phyloP scores from a whole-genome alignment of 768 basidiomycete genomes.

The Tubosaeta sp. region DNA sequence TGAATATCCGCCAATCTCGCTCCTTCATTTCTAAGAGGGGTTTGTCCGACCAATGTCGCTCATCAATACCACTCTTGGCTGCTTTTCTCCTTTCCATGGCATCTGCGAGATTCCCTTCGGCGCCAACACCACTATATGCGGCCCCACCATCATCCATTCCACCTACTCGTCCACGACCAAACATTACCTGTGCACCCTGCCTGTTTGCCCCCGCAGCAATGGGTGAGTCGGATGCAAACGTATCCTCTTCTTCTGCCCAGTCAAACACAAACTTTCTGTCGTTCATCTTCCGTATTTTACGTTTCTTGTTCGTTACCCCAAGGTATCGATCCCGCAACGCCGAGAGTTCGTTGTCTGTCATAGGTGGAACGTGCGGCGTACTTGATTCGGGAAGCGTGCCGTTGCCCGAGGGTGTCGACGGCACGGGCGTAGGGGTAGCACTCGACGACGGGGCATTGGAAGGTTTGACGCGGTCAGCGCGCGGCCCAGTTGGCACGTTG shows the following conservation, averaged over 20 bases:
- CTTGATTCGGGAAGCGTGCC: slow-evolving; percentile 35
- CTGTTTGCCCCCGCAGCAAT: slow-evolving; percentile 64
- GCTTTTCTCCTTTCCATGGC: slow-evolving; percentile 79
- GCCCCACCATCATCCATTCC: slow-evolving; percentile 80
- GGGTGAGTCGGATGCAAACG: slow-evolving; percentile 75
- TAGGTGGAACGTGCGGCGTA: slow-evolving; percentile 50
- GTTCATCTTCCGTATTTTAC: slow-evolving; percentile 90
- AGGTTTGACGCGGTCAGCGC: slow-evolving; percentile 61
- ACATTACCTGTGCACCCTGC: slow-evolving; percentile 85
- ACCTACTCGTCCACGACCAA: slow-evolving; percentile 77
- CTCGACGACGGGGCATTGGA: slow-evolving; percentile 31
- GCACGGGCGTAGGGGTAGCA: slow-evolving; percentile 48
- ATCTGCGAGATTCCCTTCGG: slow-evolving; percentile 65
- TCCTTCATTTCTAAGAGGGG: slow-evolving; percentile 89
- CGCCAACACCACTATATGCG: slow-evolving; percentile 28
- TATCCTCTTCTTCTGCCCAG: slow-evolving; percentile 97
- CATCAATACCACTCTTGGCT: slow-evolving; percentile 78
- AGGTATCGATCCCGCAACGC: slow-evolving; percentile 92
- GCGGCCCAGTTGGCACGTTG: slow-evolving; percentile 81
- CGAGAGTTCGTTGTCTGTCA: slow-evolving; percentile 75
- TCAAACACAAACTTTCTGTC: slow-evolving; percentile 99
- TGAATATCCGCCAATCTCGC: slow-evolving; percentile 97
- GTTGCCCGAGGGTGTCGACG: slow-evolving; percentile 32
- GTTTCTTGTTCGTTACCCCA: slow-evolving; percentile 91
- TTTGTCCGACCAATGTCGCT: slow-evolving; percentile 98